A percentile compares a stretch with the other conserved stretches of the same genome.
Conservation (phyloP, 345 rosid species). For the Moricandia moricandioides region DNA sequence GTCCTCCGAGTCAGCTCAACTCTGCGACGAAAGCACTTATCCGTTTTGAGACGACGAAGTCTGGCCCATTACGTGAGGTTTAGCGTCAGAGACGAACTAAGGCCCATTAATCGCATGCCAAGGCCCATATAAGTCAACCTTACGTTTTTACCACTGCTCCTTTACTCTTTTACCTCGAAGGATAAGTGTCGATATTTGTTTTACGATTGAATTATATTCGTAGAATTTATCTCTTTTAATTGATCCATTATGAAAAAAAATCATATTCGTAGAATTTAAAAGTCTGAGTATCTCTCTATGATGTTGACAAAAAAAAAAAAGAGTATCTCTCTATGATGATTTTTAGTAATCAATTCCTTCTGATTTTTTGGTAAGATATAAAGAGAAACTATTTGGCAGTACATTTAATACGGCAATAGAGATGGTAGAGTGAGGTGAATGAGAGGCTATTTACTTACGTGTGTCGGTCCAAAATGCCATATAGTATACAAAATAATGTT, state of each 20-base stretch:
- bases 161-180: too few relatives aligned
- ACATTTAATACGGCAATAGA: slow-evolving; percentile 21
- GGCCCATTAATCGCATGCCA: neutral
- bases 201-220: too few relatives aligned
- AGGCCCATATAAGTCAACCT: slow-evolving; percentile 1
- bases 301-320: too few relatives aligned
- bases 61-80: slow-evolving; percentile 1
- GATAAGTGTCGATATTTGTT: too few relatives aligned
- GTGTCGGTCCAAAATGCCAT: slow-evolving; percentile 37
- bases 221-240: too few relatives aligned
- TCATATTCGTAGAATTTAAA: neutral
- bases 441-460: neutral
- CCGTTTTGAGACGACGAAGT: neutral
- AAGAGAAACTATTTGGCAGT: slow-evolving; percentile 17
- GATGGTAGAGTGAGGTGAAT: slow-evolving; percentile 4
- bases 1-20: slow-evolving; percentile 12
- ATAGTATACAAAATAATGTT: neutral
- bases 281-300: neutral
- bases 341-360: slow-evolving; percentile 7
- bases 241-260: too few relatives aligned
- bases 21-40: neutral
- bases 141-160: too few relatives aligned
- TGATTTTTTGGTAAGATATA: neutral
- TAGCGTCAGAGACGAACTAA: neutral
- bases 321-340: neutral